Base-by-base conservation (phyloP, 2,329 filamentous ascomycete species). In the Harringtonia aguacate region DNA sequence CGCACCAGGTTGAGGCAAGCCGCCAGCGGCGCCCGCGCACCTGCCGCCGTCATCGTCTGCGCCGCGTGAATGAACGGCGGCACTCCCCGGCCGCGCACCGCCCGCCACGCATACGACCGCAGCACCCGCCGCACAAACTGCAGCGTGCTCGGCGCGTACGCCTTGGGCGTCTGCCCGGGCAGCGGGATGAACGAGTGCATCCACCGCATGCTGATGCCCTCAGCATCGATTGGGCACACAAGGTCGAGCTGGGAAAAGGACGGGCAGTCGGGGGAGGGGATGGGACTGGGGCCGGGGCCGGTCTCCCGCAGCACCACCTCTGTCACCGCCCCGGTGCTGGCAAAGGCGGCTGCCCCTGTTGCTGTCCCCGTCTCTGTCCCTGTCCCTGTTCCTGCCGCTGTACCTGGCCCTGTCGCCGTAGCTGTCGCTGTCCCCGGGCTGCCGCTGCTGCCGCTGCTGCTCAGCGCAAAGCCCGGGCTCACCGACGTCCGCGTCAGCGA, bases 121-220 rank as follows among this genome's bases (percentile, higher is more conserved):
- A 73, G 56, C 4, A 68, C 57, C 4, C 60, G 56, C 36, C 56
- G 60, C 9, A 70, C 62, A 30, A 70, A 69, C 0, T 53, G 48
- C 0, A 56, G 59, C 4, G 69, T 58, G 9, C 48, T 54, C 0
- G 58, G 42, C 0, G 63, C 59, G 44, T 71, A 72, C 0, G 57
- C 43, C 46, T 73, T 73, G 28, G 58, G 44, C 4, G 50, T 58
- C 39, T 72, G 68, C 3, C 62, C 65, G 0, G 66, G 61, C 0
- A 65, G 46, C 1, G 69, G 68, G 6, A 73, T 63, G 30, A 65
- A 72, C 2, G 63, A 54, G 28, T 69, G 63, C 22, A 73, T 53
- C 70, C 69, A 74, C 12, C 69, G 68, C 34, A 67, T 70, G 13
- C 59, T 61, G 39, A 73, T 70, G 15, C 63, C 62, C 21, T 69